A percentile compares a stretch with the other conserved stretches of the same genome.
Evolutionary conservation across 495 filamentous ascomycete species (phyloP).

Genomic region (Friedmanniomyces simplex): DNA sequence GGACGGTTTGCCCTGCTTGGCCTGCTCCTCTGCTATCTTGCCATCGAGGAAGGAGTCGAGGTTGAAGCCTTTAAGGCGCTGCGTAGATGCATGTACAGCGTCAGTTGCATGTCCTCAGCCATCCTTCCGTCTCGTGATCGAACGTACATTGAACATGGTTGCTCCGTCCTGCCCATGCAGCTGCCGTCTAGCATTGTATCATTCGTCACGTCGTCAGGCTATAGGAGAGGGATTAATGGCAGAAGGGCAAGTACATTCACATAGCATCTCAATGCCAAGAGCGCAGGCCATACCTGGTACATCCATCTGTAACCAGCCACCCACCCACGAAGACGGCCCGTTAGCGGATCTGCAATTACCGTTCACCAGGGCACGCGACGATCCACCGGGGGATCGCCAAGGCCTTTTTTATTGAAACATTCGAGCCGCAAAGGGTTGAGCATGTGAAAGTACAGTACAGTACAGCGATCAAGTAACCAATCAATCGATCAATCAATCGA

Average conservation of each 20-base stretch:
- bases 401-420: neutral
- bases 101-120: neutral
- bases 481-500: too few species aligned
- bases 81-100: constrained; percentile 2
- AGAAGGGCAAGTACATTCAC: too few species aligned
- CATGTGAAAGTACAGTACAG: neutral
- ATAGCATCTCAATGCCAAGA: neutral
- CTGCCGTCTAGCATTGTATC: neutral
- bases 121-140: neutral
- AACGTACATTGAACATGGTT: constrained; percentile 13
- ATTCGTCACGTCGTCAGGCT: neutral
- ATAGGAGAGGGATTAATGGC: too few species aligned
- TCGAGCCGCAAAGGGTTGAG: neutral
- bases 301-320: too few species aligned
- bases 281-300: too few species aligned
- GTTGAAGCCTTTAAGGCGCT: constrained; percentile 64
- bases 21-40: constrained; percentile 82
- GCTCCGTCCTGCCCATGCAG: neutral
- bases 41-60: constrained; percentile 55
- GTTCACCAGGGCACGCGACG: neutral
- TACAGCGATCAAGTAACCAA: too few species aligned
- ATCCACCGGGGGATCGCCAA: too few species aligned
- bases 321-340: neutral
- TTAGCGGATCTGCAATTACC: neutral
- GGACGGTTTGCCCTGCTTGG: constrained; percentile 49